Evolutionary conservation across 73 alveolate genomes (phyloP).

Genomic region (Uronychia setigera): DNA sequence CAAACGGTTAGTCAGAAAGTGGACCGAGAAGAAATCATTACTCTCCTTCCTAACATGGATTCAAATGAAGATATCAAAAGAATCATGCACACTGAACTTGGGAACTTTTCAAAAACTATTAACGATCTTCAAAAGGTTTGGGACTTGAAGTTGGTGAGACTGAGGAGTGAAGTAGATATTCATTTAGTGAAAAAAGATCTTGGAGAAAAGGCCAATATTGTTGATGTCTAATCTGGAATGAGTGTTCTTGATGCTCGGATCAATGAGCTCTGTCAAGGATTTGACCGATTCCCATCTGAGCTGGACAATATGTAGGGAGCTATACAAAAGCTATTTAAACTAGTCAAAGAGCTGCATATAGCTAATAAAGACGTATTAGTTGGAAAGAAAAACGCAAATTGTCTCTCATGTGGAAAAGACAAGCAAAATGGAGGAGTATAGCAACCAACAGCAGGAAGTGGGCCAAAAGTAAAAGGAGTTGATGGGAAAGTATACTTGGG

Average conservation of each 20-base stretch:
- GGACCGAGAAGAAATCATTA: conserved; percentile 21
- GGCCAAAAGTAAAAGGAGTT: background rate
- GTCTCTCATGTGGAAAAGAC: conserved; percentile 62
- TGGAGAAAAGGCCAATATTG: conserved; percentile 35
- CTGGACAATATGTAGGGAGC: conserved; percentile 46
- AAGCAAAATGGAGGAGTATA: too few relatives aligned
- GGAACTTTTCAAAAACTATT: conserved; percentile 19
- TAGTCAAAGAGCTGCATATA: conserved; percentile 32
- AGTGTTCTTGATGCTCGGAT: conserved; percentile 29
- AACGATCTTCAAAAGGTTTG: conserved; percentile 59
- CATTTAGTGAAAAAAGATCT: conserved; percentile 28
- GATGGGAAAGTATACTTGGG: background rate
- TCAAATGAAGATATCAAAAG: conserved; percentile 6
- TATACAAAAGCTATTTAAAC: conserved; percentile 21
- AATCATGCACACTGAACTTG: conserved; percentile 39
- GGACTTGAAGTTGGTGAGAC: conserved; percentile 65
- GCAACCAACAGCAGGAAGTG: too few relatives aligned
- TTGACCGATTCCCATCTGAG: conserved; percentile 45
- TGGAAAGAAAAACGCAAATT: conserved; percentile 54
- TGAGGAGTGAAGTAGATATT: conserved; percentile 63
- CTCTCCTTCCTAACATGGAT: conserved; percentile 24
- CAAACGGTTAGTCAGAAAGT: conserved; percentile 3
- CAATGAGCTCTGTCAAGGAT: conserved; percentile 18
- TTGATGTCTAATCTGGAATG: conserved; percentile 35
- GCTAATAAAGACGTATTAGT: conserved; percentile 35